These are phyloP conservation scores for Beauveria caledonica DNA, from an alignment of 2,329 filamentous ascomycete species.

Conservation along the genomic window DNA sequence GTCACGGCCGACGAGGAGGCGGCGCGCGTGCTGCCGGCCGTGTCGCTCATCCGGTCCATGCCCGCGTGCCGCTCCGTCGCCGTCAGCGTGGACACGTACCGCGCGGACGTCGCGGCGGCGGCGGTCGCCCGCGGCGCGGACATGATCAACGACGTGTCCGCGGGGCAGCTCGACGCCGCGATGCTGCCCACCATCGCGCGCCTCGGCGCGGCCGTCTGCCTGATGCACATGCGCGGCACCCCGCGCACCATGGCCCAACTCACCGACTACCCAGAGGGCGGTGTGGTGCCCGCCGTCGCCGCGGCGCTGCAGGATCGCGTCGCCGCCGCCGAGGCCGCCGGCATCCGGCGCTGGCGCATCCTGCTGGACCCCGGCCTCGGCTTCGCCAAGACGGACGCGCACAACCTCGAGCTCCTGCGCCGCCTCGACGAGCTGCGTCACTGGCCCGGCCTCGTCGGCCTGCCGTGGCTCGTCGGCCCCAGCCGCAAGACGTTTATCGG, in stretches of 20 bases:
- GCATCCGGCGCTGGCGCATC: slow-evolving; percentile 86
- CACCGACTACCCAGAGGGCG: slow-evolving; percentile 57
- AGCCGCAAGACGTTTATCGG: slow-evolving; percentile 90
- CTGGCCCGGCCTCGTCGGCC: slow-evolving; percentile 55
- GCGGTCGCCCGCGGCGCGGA: slow-evolving; percentile 75
- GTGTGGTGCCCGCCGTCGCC: slow-evolving; percentile 57
- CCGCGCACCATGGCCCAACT: slow-evolving; percentile 71
- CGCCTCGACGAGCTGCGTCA: slow-evolving; percentile 54
- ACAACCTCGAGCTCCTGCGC: slow-evolving; percentile 75
- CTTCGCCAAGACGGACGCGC: slow-evolving; percentile 75
- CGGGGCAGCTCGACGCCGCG: slow-evolving; percentile 64
- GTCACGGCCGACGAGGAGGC: slow-evolving; percentile 68
- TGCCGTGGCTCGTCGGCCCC: slow-evolving; percentile 84
- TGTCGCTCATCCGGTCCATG: slow-evolving; percentile 61
- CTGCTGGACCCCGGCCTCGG: slow-evolving; percentile 90
- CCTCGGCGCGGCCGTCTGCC: slow-evolving; percentile 67
- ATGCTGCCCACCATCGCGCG: slow-evolving; percentile 78
- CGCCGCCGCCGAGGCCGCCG: slow-evolving; percentile 65
- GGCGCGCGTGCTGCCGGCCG: slow-evolving; percentile 68
- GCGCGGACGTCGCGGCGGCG: slow-evolving; percentile 69
- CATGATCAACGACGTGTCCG: slow-evolving; percentile 92
- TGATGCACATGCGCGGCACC: slow-evolving; percentile 93
- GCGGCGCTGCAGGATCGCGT: slow-evolving; percentile 64
- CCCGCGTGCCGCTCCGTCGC: slow-evolving; percentile 55
- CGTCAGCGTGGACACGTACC: slow-evolving; percentile 90